Evolutionary conservation across 257 asterid species (phyloP).

Genomic region (Gardenia jasminoides): DNA sequence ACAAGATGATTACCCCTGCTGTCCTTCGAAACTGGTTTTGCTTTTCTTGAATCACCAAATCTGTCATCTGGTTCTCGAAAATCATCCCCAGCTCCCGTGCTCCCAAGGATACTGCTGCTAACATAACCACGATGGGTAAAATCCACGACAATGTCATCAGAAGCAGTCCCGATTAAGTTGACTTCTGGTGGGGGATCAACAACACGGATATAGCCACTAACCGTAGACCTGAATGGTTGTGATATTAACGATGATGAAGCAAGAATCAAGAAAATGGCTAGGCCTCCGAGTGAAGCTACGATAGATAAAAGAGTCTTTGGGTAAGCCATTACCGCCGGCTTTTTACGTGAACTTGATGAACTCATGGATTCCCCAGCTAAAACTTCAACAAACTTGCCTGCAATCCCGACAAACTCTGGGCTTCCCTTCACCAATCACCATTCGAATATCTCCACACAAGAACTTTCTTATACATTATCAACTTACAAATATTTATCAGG

Average conservation of each 20-base stretch:
- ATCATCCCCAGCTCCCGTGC: background rate
- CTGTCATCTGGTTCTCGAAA: background rate
- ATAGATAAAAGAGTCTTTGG: constrained; percentile 63
- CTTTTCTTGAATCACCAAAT: constrained; percentile 16
- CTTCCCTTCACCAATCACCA: background rate
- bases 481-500: background rate
- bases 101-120: background rate
- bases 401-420: background rate
- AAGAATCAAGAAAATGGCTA: constrained; percentile 63
- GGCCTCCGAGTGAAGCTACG: constrained; percentile 58
- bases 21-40: background rate
- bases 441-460: background rate
- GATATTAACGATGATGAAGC: constrained; percentile 70
- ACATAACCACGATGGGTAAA: background rate
- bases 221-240: constrained; percentile 52
- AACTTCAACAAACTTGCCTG: constrained; percentile 6
- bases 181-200: constrained; percentile 27
- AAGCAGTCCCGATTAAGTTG: constrained; percentile 7
- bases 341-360: constrained; percentile 47
- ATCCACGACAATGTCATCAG: background rate
- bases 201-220: constrained; percentile 52
- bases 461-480: too few species aligned
- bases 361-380: constrained; percentile 36
- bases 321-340: constrained; percentile 39
- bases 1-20: constrained; percentile 25